phyloP scores from a whole-genome alignment of 1,284 basidiomycete genomes.

The Ganoderma boninense region DNA sequence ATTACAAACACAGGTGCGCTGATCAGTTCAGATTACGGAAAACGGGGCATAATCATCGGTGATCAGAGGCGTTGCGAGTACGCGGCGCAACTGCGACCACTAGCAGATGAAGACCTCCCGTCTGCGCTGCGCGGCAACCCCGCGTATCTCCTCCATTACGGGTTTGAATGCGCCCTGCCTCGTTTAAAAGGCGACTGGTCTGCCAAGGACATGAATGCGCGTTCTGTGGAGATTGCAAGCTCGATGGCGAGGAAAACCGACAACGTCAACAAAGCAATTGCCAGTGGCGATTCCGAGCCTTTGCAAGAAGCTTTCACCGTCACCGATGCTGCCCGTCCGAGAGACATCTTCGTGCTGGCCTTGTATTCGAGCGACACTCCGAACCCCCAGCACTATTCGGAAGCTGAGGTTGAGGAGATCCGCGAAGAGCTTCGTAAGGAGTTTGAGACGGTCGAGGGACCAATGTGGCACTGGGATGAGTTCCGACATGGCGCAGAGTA shows the following conservation, averaged over 20 bases:
- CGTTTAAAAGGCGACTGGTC: not conserved
- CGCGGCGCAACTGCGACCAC: not conserved
- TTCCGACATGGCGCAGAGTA: no score
- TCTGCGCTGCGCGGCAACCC: not conserved
- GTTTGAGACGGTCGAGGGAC: no score
- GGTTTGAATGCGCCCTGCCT: not conserved
- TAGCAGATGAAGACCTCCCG: not conserved
- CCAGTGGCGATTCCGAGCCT: not conserved
- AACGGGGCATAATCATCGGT: not conserved
- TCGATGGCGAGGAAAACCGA: not conserved
- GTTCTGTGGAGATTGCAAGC: no score
- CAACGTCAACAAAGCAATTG: not conserved
- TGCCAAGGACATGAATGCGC: no score
- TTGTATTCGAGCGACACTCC: not conserved
- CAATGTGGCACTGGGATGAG: no score
- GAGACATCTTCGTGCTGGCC: not conserved
- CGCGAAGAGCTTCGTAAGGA: no score
- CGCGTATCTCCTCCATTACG: not conserved
- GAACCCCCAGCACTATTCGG: no score
- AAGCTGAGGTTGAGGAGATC: no score
- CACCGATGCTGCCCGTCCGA: not conserved
- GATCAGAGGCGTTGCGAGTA: not conserved
- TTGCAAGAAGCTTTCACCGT: not conserved
- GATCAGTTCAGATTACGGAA: not conserved
- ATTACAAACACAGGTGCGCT: no score